Evolutionary conservation across 1,284 basidiomycete species (phyloP), one percentile per base, ranked within the genome.

Genomic region (Sphagnurus paluster): DNA sequence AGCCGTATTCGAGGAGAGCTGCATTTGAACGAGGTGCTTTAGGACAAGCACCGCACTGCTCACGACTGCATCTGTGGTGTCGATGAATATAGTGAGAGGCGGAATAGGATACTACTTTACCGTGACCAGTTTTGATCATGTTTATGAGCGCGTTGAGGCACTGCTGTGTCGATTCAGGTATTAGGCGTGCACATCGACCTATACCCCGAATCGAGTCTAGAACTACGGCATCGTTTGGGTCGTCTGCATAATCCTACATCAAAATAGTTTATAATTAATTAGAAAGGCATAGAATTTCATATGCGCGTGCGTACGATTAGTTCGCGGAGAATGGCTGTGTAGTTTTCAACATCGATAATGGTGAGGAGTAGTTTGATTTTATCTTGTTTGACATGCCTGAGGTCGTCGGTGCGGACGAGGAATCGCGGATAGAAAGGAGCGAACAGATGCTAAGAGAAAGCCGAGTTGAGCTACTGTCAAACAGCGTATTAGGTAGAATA

Each of bases 191-290:
- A 54, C 87, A 87, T 51, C 72, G 75, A 3, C 93, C 93, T 35
- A 97, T 80, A 1, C 87, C 92, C 21, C 75, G 71, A 24, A 96
- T 82, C 0, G 91, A 80, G 33, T 81, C 82, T 13, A 78, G 74
- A 0, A 90, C 86, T 0, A 94, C 77, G 1, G 59, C 56, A 54
- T 90, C 85, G 43, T 91, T 80, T 1, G 77, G 68, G 59, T 91
- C 86, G 13, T 87, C 81, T 1, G 84, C 76, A 58, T 87, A 93
- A 52, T 90, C 82, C 90, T 93, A n/a, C n/a, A n/a, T n/a, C n/a
- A n/a, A n/a, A n/a, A n/a, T n/a, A n/a, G n/a, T n/a, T n/a, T n/a
- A n/a, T n/a, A n/a, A n/a, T n/a, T n/a, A n/a, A n/a, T n/a, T n/a
- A n/a, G n/a, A n/a, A n/a, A n/a, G n/a, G n/a, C n/a, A n/a, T n/a